These are phyloP conservation scores for Apiospora sp. DNA, from an alignment of 2,329 filamentous ascomycete species.

Conservation along the genomic window DNA sequence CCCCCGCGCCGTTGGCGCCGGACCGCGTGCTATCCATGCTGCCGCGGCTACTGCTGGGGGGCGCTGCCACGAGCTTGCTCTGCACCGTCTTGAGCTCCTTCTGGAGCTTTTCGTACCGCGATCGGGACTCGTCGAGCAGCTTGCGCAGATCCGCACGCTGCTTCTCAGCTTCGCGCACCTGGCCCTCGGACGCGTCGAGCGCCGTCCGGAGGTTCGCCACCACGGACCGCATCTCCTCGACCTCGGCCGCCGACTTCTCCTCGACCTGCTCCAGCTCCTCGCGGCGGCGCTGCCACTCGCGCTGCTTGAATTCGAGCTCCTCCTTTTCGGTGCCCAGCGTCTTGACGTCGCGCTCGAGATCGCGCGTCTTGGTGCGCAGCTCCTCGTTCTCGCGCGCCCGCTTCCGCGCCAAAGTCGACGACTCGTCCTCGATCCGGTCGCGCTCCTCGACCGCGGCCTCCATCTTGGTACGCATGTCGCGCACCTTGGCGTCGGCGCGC, in stretches of 20 bases:
- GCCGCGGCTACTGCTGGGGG: slow-evolving; percentile 45
- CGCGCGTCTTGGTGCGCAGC: slow-evolving; percentile 77
- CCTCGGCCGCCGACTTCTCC: slow-evolving; percentile 74
- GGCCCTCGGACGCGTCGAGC: slow-evolving; percentile 86
- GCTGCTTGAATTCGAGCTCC: slow-evolving; percentile 76
- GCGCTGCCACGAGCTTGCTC: slow-evolving; percentile 48
- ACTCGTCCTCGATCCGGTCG: slow-evolving; percentile 91
- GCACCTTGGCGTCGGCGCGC: slow-evolving; percentile 79
- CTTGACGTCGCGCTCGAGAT: slow-evolving; percentile 81
- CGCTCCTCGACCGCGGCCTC: slow-evolving; percentile 93
- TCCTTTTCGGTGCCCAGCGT: slow-evolving; percentile 77
- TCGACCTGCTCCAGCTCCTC: slow-evolving; percentile 79
- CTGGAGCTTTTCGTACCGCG: slow-evolving; percentile 79
- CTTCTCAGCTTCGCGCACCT: slow-evolving; percentile 83
- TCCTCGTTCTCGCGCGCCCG: slow-evolving; percentile 88
- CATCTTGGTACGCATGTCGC: slow-evolving; percentile 88
- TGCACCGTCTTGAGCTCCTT: slow-evolving; percentile 68
- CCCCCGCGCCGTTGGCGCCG: slow-evolving; percentile 43
- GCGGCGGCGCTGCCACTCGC: slow-evolving; percentile 75
- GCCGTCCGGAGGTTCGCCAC: slow-evolving; percentile 81
- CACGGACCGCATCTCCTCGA: slow-evolving; percentile 76
- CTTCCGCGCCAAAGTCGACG: slow-evolving; percentile 77
- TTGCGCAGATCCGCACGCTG: slow-evolving; percentile 79
- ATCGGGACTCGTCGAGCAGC: slow-evolving; percentile 79
- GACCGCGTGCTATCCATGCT: slow-evolving; percentile 57